Evolutionary conservation across 2,329 filamentous ascomycete species (phyloP).

Genomic region (Cylindrodendrum hubeiense): DNA sequence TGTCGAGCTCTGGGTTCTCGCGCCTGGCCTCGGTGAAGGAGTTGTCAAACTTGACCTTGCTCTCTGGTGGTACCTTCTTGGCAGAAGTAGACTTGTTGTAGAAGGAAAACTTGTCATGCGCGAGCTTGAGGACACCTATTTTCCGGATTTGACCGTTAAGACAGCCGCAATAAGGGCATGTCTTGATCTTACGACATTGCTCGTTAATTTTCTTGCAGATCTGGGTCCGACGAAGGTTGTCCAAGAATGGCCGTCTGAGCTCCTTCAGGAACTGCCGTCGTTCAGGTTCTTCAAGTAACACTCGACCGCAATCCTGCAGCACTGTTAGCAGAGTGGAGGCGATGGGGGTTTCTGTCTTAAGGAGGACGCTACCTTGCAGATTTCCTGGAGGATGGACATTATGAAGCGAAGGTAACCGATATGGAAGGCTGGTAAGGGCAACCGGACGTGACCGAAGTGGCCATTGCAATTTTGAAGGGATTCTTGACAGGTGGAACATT

Average conservation of each 20-base stretch:
- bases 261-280: constrained; percentile 83
- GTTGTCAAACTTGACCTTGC: constrained; percentile 86
- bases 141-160: constrained; percentile 95
- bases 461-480: constrained; percentile 88
- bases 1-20: constrained; percentile 85
- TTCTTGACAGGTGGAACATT: constrained; percentile 86
- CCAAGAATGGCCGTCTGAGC: constrained; percentile 83
- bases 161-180: constrained; percentile 83
- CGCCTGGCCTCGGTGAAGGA: constrained; percentile 86
- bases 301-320: constrained; percentile 78
- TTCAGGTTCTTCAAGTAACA: constrained; percentile 85
- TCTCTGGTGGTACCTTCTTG: constrained; percentile 84
- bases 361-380: constrained; percentile 77
- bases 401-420: constrained; percentile 96
- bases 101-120: constrained; percentile 90
- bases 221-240: constrained; percentile 86
- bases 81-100: constrained; percentile 91
- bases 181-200: constrained; percentile 88
- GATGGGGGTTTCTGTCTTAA: neutral
- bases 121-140: constrained; percentile 90
- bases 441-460: constrained; percentile 93
- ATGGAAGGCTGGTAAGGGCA: constrained; percentile 93
- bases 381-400: constrained; percentile 90
- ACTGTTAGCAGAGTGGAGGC: constrained; percentile 19
- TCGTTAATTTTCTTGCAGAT: constrained; percentile 91